These are phyloP conservation scores for Escovopsis sp. DNA, from an alignment of 2,329 filamentous ascomycete species.

Conservation along the genomic window DNA sequence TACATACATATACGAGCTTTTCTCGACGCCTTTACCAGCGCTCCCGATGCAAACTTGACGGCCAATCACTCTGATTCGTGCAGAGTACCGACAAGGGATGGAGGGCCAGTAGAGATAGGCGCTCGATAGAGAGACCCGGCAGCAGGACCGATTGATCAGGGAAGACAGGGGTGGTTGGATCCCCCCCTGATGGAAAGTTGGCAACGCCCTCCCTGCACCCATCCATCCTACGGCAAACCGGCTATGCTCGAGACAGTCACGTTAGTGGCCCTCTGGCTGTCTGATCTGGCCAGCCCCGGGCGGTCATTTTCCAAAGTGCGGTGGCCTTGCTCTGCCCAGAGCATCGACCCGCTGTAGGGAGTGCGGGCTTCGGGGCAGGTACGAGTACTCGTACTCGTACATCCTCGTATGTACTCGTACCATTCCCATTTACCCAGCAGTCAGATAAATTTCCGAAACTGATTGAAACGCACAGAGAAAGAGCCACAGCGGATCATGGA, in stretches of 20 bases:
- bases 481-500: constrained; percentile 27
- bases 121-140: constrained; percentile 3
- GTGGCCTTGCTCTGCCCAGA: constrained; percentile 15
- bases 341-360: too few relatives aligned
- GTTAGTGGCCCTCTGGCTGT: constrained; percentile 25
- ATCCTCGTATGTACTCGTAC: constrained; percentile 10
- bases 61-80: too few relatives aligned
- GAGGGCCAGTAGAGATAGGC: too few relatives aligned
- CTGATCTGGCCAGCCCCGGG: constrained; percentile 22
- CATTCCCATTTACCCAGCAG: constrained; percentile 19
- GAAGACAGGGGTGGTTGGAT: background rate
- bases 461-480: constrained; percentile 30
- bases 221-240: constrained; percentile 10
- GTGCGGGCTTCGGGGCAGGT: too few relatives aligned
- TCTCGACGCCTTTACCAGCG: background rate
- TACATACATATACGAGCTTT: background rate
- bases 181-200: background rate
- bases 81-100: too few relatives aligned
- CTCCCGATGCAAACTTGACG: background rate
- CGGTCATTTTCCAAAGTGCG: constrained; percentile 4
- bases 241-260: constrained; percentile 24
- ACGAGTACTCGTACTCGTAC: too few relatives aligned
- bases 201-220: background rate
- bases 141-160: constrained; percentile 8
- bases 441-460: constrained; percentile 33